Evolutionary conservation across 1,284 basidiomycete genomes (phyloP).

Genomic region (Cryptococcus floricola): DNA sequence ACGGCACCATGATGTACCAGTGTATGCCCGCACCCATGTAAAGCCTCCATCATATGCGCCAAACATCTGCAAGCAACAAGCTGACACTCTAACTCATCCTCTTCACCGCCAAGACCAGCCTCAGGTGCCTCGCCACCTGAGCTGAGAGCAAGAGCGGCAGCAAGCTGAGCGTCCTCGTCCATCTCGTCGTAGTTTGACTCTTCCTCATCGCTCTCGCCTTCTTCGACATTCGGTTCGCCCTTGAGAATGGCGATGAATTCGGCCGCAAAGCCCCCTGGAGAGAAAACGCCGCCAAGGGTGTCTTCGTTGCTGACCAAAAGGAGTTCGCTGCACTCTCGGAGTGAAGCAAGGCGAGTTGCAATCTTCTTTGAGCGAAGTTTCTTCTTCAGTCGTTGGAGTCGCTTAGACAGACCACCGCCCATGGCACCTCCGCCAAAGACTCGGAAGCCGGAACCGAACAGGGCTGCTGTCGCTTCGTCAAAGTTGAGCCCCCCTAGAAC

Average conservation of each 20-base stretch:
- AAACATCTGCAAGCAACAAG: conserved; percentile 89
- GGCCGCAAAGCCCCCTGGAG: conserved; percentile 83
- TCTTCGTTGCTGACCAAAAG: conserved; percentile 97
- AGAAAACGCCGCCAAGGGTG: conserved; percentile 82
- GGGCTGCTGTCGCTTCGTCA: conserved; percentile 70
- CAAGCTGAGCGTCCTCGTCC: conserved; percentile 79
- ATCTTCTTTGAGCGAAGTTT: conserved; percentile 80
- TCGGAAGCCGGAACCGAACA: conserved; percentile 52
- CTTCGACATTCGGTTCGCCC: conserved; percentile 57
- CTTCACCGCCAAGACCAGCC: conserved; percentile 16
- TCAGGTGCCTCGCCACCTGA: conserved; percentile 37
- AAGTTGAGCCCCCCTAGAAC: conserved; percentile 46
- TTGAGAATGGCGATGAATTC: conserved; percentile 90
- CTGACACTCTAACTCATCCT: conserved; percentile 74
- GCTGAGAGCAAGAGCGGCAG: conserved; percentile 66
- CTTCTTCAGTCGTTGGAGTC: conserved; percentile 82
- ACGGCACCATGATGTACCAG: conserved; percentile 94
- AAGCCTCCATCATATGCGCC: conserved; percentile 92
- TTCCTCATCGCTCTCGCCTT: conserved; percentile 44
- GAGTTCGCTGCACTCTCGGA: conserved; percentile 92
- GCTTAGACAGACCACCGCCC: conserved; percentile 64
- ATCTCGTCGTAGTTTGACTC: conserved; percentile 34
- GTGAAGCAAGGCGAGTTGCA: conserved; percentile 75
- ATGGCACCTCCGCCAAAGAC: conserved; percentile 77
- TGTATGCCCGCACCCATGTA: conserved; percentile 88